These are phyloP conservation scores for Aspergillus heteromorphus DNA, from an alignment of 495 filamentous ascomycete species.

Conservation along the genomic window DNA sequence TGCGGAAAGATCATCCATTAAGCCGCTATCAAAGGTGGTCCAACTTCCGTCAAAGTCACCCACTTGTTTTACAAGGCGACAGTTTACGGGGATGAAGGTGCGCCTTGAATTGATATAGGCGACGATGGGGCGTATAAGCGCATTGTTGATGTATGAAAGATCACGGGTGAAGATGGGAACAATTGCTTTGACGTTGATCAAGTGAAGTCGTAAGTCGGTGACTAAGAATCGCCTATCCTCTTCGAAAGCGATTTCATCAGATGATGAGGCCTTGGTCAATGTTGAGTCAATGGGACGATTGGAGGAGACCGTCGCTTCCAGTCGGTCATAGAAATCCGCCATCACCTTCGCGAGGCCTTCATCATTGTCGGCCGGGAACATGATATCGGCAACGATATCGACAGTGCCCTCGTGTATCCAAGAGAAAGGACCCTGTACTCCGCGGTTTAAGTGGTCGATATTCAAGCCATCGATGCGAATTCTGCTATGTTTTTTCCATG, in stretches of 20 bases:
- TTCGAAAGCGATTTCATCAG: slow-evolving; percentile 16
- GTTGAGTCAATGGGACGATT: slow-evolving; percentile 44
- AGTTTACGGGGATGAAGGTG: slow-evolving; percentile 91
- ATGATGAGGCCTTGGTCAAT: slow-evolving; percentile 3
- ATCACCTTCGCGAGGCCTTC: slow-evolving; percentile 87
- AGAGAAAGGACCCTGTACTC: slow-evolving; percentile 88
- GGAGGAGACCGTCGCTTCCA: slow-evolving; percentile 85
- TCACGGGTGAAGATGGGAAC: slow-evolving; percentile 89
- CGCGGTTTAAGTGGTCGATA: slow-evolving; percentile 93
- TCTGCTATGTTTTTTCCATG: slow-evolving; percentile 90
- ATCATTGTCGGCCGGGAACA: slow-evolving; percentile 81
- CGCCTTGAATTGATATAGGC: slow-evolving; percentile 93
- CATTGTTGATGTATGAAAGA: slow-evolving; percentile 92
- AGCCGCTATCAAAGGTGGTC: slow-evolving; percentile 88
- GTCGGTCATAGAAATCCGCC: slow-evolving; percentile 86
- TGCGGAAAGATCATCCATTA: slow-evolving; percentile 92
- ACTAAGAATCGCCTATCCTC: slow-evolving; percentile 68
- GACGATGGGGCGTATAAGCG: slow-evolving; percentile 92
- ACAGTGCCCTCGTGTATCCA: slow-evolving; percentile 97
- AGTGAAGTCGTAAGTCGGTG: slow-evolving; percentile 83
- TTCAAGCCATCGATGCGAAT: slow-evolving; percentile 88
- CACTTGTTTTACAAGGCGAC: slow-evolving; percentile 81
- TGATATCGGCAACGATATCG: slow-evolving; percentile 92
- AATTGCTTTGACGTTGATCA: slow-evolving; percentile 86
- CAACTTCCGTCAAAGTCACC: slow-evolving; percentile 92